Conservation (phyloP, 2,329 filamentous ascomycete species). For the Paraphoma chrysanthemicola region DNA sequence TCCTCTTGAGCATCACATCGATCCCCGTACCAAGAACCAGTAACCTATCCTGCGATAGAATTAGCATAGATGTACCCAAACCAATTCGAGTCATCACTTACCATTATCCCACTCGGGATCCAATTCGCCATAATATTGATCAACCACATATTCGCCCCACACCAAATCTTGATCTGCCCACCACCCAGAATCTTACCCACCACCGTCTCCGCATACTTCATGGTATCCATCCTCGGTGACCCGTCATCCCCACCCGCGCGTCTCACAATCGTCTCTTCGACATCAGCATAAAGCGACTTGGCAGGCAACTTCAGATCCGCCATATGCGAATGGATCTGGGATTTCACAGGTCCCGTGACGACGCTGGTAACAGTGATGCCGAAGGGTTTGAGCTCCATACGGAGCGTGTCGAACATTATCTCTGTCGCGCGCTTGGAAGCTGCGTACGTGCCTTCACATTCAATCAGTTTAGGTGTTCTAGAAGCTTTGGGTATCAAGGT, state of each 20-base stretch:
- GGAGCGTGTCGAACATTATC: constrained; percentile 26
- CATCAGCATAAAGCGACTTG: constrained; percentile 1
- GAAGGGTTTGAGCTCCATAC: constrained; percentile 23
- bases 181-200: constrained; percentile 17
- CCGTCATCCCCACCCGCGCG: constrained; percentile 8
- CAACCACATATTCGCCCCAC: neutral
- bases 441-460: constrained; percentile 25
- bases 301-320: constrained; percentile 6
- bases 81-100: neutral
- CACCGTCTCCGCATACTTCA: constrained; percentile 7
- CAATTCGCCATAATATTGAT: neutral
- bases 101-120: neutral
- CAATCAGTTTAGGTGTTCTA: neutral
- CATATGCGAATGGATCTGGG: neutral
- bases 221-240: constrained; percentile 5
- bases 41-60: neutral
- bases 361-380: constrained; percentile 21
- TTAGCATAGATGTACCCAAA: neutral
- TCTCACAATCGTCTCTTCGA: constrained; percentile 2
- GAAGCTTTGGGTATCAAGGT: neutral
- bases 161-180: constrained; percentile 1
- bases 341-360: constrained; percentile 15
- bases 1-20: constrained; percentile 1
- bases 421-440: constrained; percentile 46
- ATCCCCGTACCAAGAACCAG: neutral